phyloP scores from a whole-genome alignment of 73 alveolate genomes.

The Paramecium pentaurelia region DNA sequence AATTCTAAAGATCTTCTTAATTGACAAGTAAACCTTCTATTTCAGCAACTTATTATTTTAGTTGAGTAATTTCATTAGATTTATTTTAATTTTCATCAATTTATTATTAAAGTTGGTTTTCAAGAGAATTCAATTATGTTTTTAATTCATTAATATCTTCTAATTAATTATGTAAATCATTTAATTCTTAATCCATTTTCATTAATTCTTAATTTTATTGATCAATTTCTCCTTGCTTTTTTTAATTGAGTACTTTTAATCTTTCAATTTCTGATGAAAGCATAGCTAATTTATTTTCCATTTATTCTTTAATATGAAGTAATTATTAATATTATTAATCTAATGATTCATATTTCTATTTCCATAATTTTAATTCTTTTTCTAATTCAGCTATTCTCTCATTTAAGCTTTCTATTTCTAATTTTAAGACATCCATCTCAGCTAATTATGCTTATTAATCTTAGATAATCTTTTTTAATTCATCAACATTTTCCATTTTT shows the following conservation, averaged over 20 bases:
- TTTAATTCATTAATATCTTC: background rate
- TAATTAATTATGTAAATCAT: background rate
- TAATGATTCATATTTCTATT: background rate
- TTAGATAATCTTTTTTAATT: background rate
- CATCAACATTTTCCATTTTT: background rate
- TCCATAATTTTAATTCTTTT: background rate
- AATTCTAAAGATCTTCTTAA: background rate
- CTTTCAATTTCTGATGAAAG: slow-evolving; percentile 39
- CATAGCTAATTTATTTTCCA: slow-evolving; percentile 38
- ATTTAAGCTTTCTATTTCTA: background rate
- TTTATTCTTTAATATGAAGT: background rate
- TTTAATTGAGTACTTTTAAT: background rate
- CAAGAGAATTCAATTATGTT: background rate
- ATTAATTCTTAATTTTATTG: background rate
- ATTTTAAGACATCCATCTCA: background rate
- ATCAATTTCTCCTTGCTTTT: slow-evolving; percentile 26
- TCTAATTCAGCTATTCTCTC: background rate
- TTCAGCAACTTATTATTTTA: background rate
- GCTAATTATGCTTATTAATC: background rate
- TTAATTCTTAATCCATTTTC: background rate
- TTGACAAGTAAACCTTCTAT: background rate
- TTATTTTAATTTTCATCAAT: background rate
- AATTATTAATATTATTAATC: background rate
- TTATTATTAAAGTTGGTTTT: background rate
- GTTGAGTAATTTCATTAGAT: background rate